Base-by-base conservation (phyloP, 331 rosid genomes). In the Acacia pycnantha region DNA sequence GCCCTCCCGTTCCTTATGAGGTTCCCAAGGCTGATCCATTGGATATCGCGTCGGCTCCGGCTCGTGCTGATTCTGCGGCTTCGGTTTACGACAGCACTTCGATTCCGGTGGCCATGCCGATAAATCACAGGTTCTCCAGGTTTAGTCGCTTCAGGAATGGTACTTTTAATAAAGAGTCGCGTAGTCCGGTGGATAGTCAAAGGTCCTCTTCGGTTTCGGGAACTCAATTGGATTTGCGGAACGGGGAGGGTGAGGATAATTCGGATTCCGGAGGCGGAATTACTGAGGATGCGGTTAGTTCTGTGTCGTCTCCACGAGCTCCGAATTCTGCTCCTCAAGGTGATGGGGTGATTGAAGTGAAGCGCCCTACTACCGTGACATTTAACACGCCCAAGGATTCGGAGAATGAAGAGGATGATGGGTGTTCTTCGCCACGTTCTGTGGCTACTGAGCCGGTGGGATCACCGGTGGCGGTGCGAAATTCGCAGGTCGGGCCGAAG, bases 11-110 rank as follows among this genome's bases (percentile, higher is more conserved):
- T 58, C 65, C 83, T 15, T 89, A 92, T 77, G 94, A 94, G 4
- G 88, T 89, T 18, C 98, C 98, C 1, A 79, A 29, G 65, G 94
- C 88, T 65, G 96, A 94, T 88, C 98, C 98, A 0, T 83, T 94
- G 3, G 86, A 89, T 78, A 31, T 90, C 68, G 84, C 75, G 3
- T 69, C 89, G 14, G 66, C 79, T 73, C 76, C 90, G 44, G 51
- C 87, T 44, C 83, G 82, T 4, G 70, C 82, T 40, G 77, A 88
- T 37, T 82, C 96, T 0, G 5, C 81, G 4, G 68, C 80, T 19
- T 66, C 82, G 11, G 75, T 70, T 59, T 83, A 97, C 69, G 88
- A 88, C 22, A 70, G 76, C 15, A 70, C 89, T 11, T 66, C 92
- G 41, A 87, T 92, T 75, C 97, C 97, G 12, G 87, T 94, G 3